These are phyloP conservation scores for Solanum chmielewskii DNA, from an alignment of 257 asterid species.

Conservation along the genomic window DNA sequence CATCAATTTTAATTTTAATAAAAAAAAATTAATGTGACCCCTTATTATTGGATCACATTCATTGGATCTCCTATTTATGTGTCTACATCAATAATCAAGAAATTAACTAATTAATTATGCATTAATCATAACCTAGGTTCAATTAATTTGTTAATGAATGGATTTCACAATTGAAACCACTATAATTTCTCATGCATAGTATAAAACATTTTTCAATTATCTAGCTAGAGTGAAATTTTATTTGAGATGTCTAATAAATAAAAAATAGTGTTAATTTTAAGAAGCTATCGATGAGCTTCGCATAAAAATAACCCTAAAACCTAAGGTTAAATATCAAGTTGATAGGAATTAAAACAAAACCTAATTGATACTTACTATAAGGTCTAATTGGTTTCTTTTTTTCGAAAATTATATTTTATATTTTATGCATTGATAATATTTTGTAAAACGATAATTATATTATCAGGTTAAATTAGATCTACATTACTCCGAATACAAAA, in stretches of 20 bases:
- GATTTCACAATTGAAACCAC: background rate
- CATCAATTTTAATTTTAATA: background rate
- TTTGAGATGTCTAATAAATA: too few relatives aligned
- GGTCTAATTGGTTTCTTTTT: background rate
- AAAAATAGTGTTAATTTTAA: too few relatives aligned
- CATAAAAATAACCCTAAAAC: background rate
- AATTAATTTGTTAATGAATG: background rate
- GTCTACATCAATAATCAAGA: background rate
- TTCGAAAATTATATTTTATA: background rate
- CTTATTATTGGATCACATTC: background rate
- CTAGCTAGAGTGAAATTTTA: background rate
- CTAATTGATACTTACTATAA: background rate
- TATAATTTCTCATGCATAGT: background rate
- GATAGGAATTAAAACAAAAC: background rate
- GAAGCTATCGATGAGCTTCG: rapidly evolving
- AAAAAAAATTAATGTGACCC: background rate
- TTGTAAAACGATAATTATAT: background rate
- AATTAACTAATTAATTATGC: background rate
- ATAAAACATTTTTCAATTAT: background rate
- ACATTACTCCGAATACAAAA: background rate
- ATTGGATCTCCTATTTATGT: background rate
- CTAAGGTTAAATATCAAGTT: background rate
- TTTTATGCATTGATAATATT: background rate
- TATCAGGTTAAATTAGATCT: background rate
- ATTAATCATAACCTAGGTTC: background rate